Evolutionary conservation across 139 green algal species (phyloP).

Genomic region (Astrephomene gubernaculifera): DNA sequence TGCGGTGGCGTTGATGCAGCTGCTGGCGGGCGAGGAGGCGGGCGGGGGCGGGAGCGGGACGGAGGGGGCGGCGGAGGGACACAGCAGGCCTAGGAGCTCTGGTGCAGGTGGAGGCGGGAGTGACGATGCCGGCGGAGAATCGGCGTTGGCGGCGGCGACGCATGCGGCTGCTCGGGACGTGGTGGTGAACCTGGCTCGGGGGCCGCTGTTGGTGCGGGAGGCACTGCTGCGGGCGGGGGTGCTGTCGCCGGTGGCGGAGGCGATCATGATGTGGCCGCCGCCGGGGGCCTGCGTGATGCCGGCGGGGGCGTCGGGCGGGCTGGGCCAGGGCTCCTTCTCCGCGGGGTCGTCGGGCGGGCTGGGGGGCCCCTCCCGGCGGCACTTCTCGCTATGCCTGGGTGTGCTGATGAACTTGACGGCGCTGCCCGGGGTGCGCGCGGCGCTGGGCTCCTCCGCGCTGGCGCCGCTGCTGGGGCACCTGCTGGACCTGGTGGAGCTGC

Average conservation of each 20-base stretch:
- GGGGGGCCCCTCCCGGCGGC: neutral
- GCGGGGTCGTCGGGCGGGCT: neutral
- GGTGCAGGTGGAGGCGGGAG: neutral
- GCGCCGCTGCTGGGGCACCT: constrained; percentile 5
- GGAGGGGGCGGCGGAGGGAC: neutral
- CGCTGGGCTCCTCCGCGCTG: neutral
- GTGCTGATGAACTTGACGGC: constrained; percentile 11
- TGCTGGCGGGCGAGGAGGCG: too few species aligned
- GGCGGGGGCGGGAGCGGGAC: neutral
- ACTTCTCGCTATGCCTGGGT: constrained; percentile 21
- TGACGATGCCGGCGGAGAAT: too few species aligned
- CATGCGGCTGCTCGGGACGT: neutral
- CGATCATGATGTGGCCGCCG: constrained; percentile 24
- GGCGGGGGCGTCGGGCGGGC: neutral
- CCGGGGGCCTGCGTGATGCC: neutral
- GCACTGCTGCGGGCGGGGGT: constrained; percentile 20
- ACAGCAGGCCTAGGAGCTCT: too few species aligned
- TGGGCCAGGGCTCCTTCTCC: neutral
- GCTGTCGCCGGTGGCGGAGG: constrained; percentile 13
- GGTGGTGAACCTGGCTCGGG: neutral
- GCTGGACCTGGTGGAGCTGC: constrained; percentile 16
- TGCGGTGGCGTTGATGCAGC: constrained; percentile 1
- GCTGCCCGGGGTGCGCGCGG: neutral
- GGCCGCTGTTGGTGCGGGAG: constrained; percentile 38
- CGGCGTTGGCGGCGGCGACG: neutral